Base-by-base conservation (phyloP, 139 green algal genomes). In the Chlamydomonas sp. region DNA sequence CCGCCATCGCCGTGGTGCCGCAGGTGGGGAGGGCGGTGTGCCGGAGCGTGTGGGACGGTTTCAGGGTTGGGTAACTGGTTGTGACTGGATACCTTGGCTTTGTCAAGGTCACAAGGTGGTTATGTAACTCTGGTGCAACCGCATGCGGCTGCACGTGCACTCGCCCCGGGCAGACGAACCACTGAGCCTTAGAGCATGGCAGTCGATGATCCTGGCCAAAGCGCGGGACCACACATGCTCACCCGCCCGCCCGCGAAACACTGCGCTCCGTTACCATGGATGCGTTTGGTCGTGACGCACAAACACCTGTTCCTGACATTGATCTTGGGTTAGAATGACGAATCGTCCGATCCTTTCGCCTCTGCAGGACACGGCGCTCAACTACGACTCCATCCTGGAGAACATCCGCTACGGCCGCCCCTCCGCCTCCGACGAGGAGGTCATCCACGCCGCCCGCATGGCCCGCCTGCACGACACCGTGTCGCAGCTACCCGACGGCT, bases 1-100 rank as follows among this genome's bases (percentile, higher is more conserved):
- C 74, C 0, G 92, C 94, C 8, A 94, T 99, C 31, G 98, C 95
- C 0, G 97, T 99, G 17, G 97, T 99, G 18, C 98, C 96, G 9
- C 82, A 86, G 82, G 82, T 91, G 66, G 2, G 72, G 58, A 59
- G 1, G 63, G 49, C 49, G 6, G 74, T 49, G 1, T 57, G 14
- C 62, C 49, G 64, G 12, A 15, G 8, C 18, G 58, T 49, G 8
- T 49, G 31, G 31, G 31, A 49, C 31, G 31, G 31, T 49, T 49
- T 49, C 31, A 49, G 31, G 31, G 31, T 49, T 49, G 31, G 31
- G 31, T 49, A 49, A 49, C 31, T 49, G 31, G 31, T 49, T 49
- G 12, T 69, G 31, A 49, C 31, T 49, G 31, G 31, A 49, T 49
- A 49, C 31, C 31, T 49, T 49, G 31, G 31, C 31, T 49, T 49